Conservation (phyloP, 768 basidiomycete genomes). For the Strobilomyces echinocephalus region DNA sequence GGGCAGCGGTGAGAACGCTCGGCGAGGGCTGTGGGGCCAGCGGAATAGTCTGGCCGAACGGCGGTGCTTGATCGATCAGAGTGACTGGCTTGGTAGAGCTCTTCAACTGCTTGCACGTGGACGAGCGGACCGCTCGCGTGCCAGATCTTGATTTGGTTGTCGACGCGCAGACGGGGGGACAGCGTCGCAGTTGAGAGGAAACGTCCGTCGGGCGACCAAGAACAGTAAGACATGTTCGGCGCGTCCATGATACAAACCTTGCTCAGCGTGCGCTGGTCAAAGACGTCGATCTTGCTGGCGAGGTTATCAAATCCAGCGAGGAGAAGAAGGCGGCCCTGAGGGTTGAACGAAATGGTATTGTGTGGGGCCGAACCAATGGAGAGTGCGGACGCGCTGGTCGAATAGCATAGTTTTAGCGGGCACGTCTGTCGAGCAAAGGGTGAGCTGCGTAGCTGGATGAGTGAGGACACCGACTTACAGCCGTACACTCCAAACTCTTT, state of each 20-base stretch:
- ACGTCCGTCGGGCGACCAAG: constrained; percentile 92
- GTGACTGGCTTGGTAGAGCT: constrained; percentile 78
- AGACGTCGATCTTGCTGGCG: constrained; percentile 88
- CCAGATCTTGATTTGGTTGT: constrained; percentile 96
- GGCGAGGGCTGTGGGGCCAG: constrained; percentile 60
- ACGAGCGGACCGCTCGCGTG: constrained; percentile 87
- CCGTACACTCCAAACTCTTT: constrained; percentile 98
- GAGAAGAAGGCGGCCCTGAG: constrained; percentile 83
- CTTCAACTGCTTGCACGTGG: constrained; percentile 77
- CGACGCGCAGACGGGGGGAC: constrained; percentile 92
- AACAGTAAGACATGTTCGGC: constrained; percentile 89
- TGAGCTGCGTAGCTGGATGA: neutral
- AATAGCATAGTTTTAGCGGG: constrained; percentile 91
- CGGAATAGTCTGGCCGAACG: constrained; percentile 66
- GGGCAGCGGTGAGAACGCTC: constrained; percentile 49
- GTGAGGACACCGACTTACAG: constrained; percentile 52
- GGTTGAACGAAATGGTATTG: constrained; percentile 94
- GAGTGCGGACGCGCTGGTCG: constrained; percentile 79
- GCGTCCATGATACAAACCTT: constrained; percentile 82
- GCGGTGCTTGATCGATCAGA: constrained; percentile 56
- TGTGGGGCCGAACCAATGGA: constrained; percentile 85
- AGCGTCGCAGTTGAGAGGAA: constrained; percentile 92
- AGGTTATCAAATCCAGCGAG: constrained; percentile 97
- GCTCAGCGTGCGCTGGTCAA: constrained; percentile 79
- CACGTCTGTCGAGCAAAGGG: constrained; percentile 59